Evolutionary conservation across 768 basidiomycete species (phyloP), one percentile per base, ranked within the genome.

Genomic region (Pilatotrama ljubarskyi): DNA sequence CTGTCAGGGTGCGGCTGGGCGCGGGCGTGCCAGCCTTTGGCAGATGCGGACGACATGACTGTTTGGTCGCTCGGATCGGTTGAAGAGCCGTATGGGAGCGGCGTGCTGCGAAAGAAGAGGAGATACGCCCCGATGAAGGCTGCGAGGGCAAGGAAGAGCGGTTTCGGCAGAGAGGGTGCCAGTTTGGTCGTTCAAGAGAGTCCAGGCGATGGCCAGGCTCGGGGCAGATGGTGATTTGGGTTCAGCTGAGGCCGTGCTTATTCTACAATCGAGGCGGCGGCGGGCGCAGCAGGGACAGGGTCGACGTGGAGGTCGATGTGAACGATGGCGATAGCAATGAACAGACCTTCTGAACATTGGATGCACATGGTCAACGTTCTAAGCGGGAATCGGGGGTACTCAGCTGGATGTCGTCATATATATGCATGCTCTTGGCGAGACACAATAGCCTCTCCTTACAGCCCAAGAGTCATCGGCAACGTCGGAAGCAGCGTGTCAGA

Each of bases 21-120:
- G 22, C 67, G 67, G 22, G 41, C 43, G 32, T 62, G 59, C 67
- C 67, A 68, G 25, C 64, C 67, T 46, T 44, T 36, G 42, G 48
- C 56, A 50, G 61, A 58, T 52, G 61, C 6, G 49, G 43, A 5
- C 26, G 55, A 32, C 61, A 54, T 62, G 26, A 26, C 17, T 18
- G 25, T 26, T 5, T 25, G 18, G 38, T 47, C 37, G 26, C 29
- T 29, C 14, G 24, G 36, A 40, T 29, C 48, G 41, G n/a, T 35
- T 29, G 54, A 26, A 9, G 44, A 25, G 10, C 15, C 20, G 24
- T 22, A 20, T 36, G 50, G 24, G 35, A 29, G 9, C 24, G 52
- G 40, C n/a, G 47, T 37, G n/a, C 42, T 56, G 51, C 55, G 51
- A 51, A 41, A 41, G 51, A 58, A 42, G 52, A 54, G 48, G 56